A percentile compares a stretch with the other conserved stretches of the same genome.
These are phyloP conservation scores for Xylariales sp. DNA, from an alignment of 2,329 filamentous ascomycete species.

Conservation along the genomic window DNA sequence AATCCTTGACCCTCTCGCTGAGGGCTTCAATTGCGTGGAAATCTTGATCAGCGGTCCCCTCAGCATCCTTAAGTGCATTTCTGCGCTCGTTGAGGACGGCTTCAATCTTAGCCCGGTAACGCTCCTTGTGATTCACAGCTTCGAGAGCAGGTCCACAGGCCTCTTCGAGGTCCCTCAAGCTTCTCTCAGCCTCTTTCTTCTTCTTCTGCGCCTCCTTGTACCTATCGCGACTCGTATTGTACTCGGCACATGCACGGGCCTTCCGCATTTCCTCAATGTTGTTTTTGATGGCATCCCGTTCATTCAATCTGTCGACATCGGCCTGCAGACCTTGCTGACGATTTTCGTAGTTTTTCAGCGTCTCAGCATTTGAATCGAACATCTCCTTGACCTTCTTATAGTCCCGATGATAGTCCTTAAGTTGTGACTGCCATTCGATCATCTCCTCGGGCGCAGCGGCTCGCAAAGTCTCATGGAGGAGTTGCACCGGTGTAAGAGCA, in stretches of 20 bases:
- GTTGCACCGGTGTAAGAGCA: slow-evolving; percentile 71
- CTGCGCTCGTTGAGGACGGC: slow-evolving; percentile 51
- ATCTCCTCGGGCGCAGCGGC: slow-evolving; percentile 82
- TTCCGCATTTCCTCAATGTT: slow-evolving; percentile 62
- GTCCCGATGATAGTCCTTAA: slow-evolving; percentile 65
- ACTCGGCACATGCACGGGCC: slow-evolving; percentile 61
- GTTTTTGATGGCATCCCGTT: slow-evolving; percentile 65
- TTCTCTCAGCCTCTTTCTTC: slow-evolving; percentile 48
- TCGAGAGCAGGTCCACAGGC: slow-evolving; percentile 61
- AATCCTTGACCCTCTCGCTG: slow-evolving; percentile 38
- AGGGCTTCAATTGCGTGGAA: slow-evolving; percentile 28
- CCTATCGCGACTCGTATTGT: slow-evolving; percentile 48
- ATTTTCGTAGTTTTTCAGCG: slow-evolving; percentile 61
- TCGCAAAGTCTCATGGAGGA: slow-evolving; percentile 80
- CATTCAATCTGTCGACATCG: slow-evolving; percentile 77
- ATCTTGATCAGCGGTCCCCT: slow-evolving; percentile 44
- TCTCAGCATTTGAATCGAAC: slow-evolving; percentile 55
- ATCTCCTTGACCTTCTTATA: slow-evolving; percentile 61
- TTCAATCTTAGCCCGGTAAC: slow-evolving; percentile 57
- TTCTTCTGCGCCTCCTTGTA: slow-evolving; percentile 49
- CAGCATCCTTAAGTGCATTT: slow-evolving; percentile 47
- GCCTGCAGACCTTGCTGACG: slow-evolving; percentile 71
- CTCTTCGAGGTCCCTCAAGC: slow-evolving; percentile 55
- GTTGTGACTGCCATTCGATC: slow-evolving; percentile 68
- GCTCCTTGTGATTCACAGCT: slow-evolving; percentile 64